Base-by-base conservation (phyloP, 345 rosid genomes). In the Rhizophora apiculata region DNA sequence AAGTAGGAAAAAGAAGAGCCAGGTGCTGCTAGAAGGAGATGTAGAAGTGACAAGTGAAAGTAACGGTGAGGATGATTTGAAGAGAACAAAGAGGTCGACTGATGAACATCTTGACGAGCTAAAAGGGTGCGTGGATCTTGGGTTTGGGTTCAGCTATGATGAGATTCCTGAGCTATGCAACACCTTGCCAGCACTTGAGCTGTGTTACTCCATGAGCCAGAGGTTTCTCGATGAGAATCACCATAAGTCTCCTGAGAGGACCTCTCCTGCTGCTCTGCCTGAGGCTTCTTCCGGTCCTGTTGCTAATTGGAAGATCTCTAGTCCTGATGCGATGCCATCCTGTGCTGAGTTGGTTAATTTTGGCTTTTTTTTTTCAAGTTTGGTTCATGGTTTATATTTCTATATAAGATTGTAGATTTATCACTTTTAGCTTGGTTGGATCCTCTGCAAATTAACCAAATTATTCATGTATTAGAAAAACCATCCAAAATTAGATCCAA, bases 121-220 rank as follows among this genome's bases (percentile, higher is more conserved):
- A 0, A 93, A 90, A 70, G 98, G 97, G 34, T 93, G 98, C 64
- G 81, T 91, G 84, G 98, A 93, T 89, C 96, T 93, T 22, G 98
- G 98, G 0, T 93, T 93, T 74, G 97, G 96, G 0, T 93, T 93
- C 60, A 88, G 85, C 55, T 93, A 90, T 65, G 97, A 93, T 16
- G 97, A 93, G 83, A 93, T 93, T 31, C 98, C 98, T 60, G 98
- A 93, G 85, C 94, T 93, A 31, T 90, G 98, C 76, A 90, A 86
- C 69, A 93, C 98, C 30, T 76, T 93, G 80, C 98, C 98, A 3
- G 98, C 98, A 10, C 97, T 93, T 32, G 97, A 93, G 86, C 87
- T 93, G 20, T 93, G 98, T 62, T 93, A 93, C 76, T 90, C 98
- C 1, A 87, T 93, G 97, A 87, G 89, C 71, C 98, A 91, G 85